phyloP scores from a whole-genome alignment of 192 early-diverging fungal species.

The Backusella tarrabulga region DNA sequence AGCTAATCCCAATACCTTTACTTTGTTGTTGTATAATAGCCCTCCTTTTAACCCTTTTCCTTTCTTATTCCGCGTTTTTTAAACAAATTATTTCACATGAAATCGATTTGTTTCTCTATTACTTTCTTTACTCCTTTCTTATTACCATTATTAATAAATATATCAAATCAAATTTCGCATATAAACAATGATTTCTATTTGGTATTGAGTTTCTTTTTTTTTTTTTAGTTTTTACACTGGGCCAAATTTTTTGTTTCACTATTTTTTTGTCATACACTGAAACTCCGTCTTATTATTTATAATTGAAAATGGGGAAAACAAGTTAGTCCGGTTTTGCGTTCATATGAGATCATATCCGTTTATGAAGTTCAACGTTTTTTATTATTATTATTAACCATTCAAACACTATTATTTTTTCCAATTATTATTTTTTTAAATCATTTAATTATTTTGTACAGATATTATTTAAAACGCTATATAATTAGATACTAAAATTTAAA shows the following conservation, averaged over 20 bases:
- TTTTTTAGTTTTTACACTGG: not conserved
- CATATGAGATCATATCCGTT: not conserved
- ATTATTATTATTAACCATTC: no score
- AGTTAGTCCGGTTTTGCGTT: not conserved
- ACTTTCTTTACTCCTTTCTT: not conserved
- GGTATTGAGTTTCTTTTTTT: not conserved
- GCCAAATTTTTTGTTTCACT: not conserved
- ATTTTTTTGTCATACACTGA: not conserved
- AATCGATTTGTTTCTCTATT: not conserved
- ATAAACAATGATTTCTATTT: not conserved
- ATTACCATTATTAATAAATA: conserved; percentile 1
- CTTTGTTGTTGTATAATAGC: not conserved
- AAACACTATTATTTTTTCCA: not conserved
- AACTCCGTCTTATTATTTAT: not conserved
- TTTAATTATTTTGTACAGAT: not conserved
- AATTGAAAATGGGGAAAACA: not conserved
- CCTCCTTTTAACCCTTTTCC: not conserved
- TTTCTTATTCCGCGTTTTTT: not conserved
- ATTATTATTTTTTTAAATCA: not conserved
- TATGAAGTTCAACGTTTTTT: not conserved
- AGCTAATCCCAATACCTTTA: not conserved
- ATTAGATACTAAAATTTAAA: not conserved
- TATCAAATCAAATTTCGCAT: not conserved
- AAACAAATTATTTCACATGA: not conserved
- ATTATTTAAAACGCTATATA: not conserved